Conservation (phyloP, 805 yeast genomes). For the Hyphopichia homilentoma region DNA sequence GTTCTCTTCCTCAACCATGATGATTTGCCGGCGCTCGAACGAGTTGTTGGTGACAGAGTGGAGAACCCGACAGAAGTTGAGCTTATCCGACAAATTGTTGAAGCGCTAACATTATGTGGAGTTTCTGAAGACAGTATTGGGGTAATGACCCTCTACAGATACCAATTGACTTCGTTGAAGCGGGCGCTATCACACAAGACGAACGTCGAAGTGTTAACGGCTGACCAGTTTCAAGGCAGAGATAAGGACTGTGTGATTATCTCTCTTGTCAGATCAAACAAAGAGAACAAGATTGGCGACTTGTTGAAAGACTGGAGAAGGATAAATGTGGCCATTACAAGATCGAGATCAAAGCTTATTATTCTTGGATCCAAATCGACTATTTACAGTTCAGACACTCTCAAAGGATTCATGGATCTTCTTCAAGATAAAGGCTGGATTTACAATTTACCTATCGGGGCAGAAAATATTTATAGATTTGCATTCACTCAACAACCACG, state of each 20-base stretch:
- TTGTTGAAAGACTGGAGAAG: conserved; percentile 86
- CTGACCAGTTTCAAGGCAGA: conserved; percentile 94
- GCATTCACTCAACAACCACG: conserved; percentile 3
- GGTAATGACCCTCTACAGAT: conserved; percentile 83
- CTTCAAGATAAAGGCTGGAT: conserved; percentile 62
- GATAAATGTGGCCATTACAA: conserved; percentile 89
- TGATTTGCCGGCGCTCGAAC: conserved; percentile 54
- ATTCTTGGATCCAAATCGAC: conserved; percentile 77
- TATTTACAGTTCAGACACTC: conserved; percentile 46
- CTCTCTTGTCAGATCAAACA: conserved; percentile 83
- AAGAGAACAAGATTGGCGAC: conserved; percentile 63
- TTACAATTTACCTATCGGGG: conserved; percentile 48
- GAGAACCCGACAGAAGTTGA: conserved; percentile 73
- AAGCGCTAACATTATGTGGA: conserved; percentile 56
- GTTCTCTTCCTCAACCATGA: conserved; percentile 86
- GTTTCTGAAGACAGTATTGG: conserved; percentile 63
- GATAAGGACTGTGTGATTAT: conserved; percentile 91
- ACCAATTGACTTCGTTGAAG: conserved; percentile 52
- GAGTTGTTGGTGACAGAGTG: conserved; percentile 57
- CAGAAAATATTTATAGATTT: conserved; percentile 34
- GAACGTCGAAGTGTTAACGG: conserved; percentile 78
- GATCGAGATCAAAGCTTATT: conserved; percentile 81
- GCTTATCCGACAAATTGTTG: conserved; percentile 59
- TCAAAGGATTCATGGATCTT: conserved; percentile 58
- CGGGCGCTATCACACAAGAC: conserved; percentile 22